phyloP scores from a whole-genome alignment of 2,329 filamentous ascomycete species.

The Tolypocladium tundrense region DNA sequence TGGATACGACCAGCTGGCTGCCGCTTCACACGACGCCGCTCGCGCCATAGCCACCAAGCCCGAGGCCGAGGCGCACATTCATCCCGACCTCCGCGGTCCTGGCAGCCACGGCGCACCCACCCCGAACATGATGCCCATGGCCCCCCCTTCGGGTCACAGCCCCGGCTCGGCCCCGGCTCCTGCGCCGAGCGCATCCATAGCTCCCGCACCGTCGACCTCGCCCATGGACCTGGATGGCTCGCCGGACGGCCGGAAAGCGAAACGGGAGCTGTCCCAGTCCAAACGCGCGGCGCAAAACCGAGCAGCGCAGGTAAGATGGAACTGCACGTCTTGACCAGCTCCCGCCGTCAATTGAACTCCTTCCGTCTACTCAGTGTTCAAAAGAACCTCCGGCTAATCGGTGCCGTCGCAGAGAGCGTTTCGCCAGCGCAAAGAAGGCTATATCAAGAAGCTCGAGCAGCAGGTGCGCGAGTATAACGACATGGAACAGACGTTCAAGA shows the following conservation, averaged over 20 bases:
- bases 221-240: slow-evolving; percentile 15
- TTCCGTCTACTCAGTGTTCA: not conserved
- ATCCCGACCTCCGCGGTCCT: slow-evolving; percentile 34
- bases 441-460: slow-evolving; percentile 95
- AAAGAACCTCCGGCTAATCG: not conserved
- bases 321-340: not conserved
- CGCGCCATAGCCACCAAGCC: slow-evolving; percentile 22
- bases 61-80: slow-evolving; percentile 35
- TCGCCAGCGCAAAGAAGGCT: slow-evolving; percentile 92
- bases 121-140: slow-evolving; percentile 28
- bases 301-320: slow-evolving; percentile 75
- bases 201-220: slow-evolving; percentile 19
- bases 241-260: slow-evolving; percentile 60
- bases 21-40: slow-evolving; percentile 22
- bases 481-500: slow-evolving; percentile 68
- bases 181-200: slow-evolving; percentile 16
- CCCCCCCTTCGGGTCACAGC: slow-evolving; percentile 20
- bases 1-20: slow-evolving; percentile 33
- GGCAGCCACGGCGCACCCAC: slow-evolving; percentile 13
- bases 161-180: slow-evolving; percentile 16
- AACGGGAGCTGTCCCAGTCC: slow-evolving; percentile 86
- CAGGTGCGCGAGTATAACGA: slow-evolving; percentile 74
- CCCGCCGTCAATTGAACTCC: not conserved
- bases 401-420: slow-evolving; percentile 67
- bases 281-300: slow-evolving; percentile 96